Base-by-base conservation (phyloP, 2,329 filamentous ascomycete genomes). In the Plenodomus biglobosus region DNA sequence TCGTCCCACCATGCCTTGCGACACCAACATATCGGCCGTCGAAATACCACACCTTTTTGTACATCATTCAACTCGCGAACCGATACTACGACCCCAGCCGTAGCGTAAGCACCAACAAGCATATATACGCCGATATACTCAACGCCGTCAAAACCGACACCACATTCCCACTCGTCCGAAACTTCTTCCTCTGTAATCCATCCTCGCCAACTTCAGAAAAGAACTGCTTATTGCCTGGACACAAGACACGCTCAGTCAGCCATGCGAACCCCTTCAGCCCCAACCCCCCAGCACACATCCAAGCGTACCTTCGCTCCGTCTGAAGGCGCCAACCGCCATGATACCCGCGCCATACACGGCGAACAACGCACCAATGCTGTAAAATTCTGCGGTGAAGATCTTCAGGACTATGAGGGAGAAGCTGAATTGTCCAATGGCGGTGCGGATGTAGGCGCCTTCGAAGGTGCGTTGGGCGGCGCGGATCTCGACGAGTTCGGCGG, bases 371-470 rank as follows among this genome's bases (percentile, higher is more conserved):
- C 94, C 94, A 55, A 96, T 96, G 59, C 87, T 85, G 75, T 97
- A 97, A 78, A 99, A 97, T 69, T 97, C 94, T 43, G 86, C 83
- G 8, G 91, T 96, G 76, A 99, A 97, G 73, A 99, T 95, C 76
- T 95, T 96, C 59, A 96, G 84, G 43, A 99, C 89, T 55, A 99
- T 86, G 41, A 99, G 85, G 17, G 92, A 86, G 72, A 99, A 97
- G 47, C 88, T 92, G 77, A 97, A 97, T 67, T 97, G 92, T 2
- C 89, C 90, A 17, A 99, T 83, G 2, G 92, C 92, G 0, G 94
- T 99, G 52, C 94, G 88, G 66, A 96, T 87, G 74, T 97, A 99
- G 18, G 94, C 94, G 18, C 94, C 94, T 74, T 99, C 94, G 64
- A 97, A 99, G 1, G 94, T 99, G 45, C 94, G 85, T 71, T 99